Percentiles rank a stretch among this genome's conserved stretches.
Conservation (phyloP, 306 rosid genomes). For the Fragaria nilgerrensis region DNA sequence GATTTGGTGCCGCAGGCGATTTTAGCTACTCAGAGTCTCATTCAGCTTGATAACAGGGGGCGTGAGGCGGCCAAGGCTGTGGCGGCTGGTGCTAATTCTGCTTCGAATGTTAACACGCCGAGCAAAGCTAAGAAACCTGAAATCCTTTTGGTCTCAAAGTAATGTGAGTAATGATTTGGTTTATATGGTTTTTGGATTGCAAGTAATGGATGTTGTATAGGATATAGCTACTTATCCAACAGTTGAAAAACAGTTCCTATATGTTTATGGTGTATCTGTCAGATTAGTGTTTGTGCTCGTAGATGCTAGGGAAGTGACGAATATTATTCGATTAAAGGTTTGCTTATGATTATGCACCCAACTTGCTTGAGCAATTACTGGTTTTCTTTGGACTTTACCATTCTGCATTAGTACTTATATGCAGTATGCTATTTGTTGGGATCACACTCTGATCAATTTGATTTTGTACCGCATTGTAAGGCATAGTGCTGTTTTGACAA, state of each 20-base stretch:
- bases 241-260: conserved; percentile 35
- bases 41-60: conserved; percentile 73
- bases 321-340: not conserved
- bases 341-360: not conserved
- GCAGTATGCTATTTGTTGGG: not conserved
- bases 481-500: not conserved
- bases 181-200: conserved; percentile 17
- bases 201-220: conserved; percentile 47
- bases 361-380: not conserved
- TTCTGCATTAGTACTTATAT: not conserved
- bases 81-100: conserved; percentile 30
- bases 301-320: conserved; percentile 22
- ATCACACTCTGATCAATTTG: not conserved
- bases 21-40: conserved; percentile 83
- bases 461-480: not conserved
- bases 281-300: conserved; percentile 21
- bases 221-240: conserved; percentile 28
- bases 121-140: conserved; percentile 87
- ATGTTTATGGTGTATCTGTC: conserved; percentile 43
- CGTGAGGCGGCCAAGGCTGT: conserved; percentile 43
- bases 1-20: conserved; percentile 90
- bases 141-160: conserved; percentile 80
- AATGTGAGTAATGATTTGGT: conserved; percentile 28
- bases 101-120: conserved; percentile 77
- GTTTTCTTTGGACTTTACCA: not conserved